These are phyloP conservation scores for Cyclanthera cordifolia DNA, from an alignment of 306 rosid species.

Conservation along the genomic window DNA sequence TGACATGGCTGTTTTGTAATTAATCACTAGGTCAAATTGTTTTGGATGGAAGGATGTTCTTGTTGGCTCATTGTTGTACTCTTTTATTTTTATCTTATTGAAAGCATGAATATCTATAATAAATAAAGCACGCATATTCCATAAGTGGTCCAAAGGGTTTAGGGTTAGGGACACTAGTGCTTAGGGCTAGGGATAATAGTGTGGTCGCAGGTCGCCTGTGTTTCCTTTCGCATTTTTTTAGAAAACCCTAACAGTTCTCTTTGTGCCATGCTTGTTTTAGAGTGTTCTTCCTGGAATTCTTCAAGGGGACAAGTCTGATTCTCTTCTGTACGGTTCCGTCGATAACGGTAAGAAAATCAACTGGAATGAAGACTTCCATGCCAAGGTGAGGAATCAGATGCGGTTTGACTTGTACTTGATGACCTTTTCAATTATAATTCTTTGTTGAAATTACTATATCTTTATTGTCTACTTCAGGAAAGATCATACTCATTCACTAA, in stretches of 20 bases:
- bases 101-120: no score
- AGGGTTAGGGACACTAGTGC: neutral
- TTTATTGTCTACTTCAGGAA: neutral
- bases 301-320: conserved; percentile 96
- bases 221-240: neutral
- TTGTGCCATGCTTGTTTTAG: conserved; percentile 18
- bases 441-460: neutral
- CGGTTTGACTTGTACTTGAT: conserved; percentile 10
- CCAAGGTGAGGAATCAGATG: conserved; percentile 49
- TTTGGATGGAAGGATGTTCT: no score
- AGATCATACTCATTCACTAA: neutral
- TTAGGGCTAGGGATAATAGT: no score
- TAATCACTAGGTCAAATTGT: no score
- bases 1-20: no score
- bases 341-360: conserved; percentile 96
- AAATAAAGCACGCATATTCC: neutral
- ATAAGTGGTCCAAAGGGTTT: neutral
- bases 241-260: neutral
- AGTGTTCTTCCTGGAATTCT: conserved; percentile 98
- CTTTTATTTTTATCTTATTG: no score
- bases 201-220: no score
- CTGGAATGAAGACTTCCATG: conserved; percentile 96
- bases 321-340: conserved; percentile 94
- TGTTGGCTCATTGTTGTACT: no score
- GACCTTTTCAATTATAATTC: conserved; percentile 6